Evolutionary conservation across 805 yeast genomes (phyloP).

Genomic region (Starmerella vaccinii): DNA sequence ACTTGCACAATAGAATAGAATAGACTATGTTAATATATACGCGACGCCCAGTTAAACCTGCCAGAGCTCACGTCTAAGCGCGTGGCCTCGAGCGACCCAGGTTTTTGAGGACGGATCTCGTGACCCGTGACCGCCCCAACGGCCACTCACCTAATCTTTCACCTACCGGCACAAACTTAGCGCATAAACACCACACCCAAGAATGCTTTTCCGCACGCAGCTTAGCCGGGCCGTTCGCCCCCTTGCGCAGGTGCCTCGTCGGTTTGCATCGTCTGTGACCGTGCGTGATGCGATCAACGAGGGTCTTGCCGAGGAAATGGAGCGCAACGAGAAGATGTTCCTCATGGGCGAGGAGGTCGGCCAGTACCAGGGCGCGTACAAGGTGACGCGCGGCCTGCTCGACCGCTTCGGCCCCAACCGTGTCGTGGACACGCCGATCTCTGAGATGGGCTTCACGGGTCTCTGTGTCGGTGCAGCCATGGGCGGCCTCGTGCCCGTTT

Average conservation of each 20-base stretch:
- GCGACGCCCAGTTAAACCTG: too few species aligned
- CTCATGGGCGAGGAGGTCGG: conserved; percentile 99
- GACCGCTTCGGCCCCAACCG: conserved; percentile 93
- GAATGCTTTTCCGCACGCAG: conserved; percentile 4
- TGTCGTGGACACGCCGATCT: conserved; percentile 92
- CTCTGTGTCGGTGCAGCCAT: conserved; percentile 92
- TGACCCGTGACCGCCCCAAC: conserved; percentile 9
- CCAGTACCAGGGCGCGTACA: conserved; percentile 98
- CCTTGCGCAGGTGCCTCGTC: conserved; percentile 15
- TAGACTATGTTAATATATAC: too few species aligned
- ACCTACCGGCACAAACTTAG: neutral
- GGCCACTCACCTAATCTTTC: conserved; percentile 9
- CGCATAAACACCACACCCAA: neutral
- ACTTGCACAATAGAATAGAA: too few species aligned
- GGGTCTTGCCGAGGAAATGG: conserved; percentile 95
- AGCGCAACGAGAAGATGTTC: conserved; percentile 87
- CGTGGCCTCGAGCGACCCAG: too few species aligned
- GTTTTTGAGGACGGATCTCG: conserved; percentile 3
- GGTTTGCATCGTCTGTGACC: conserved; percentile 41
- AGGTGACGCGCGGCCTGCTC: conserved; percentile 86
- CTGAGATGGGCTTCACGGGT: conserved; percentile 98
- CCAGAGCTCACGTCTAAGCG: neutral
- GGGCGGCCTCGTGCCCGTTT: conserved; percentile 90
- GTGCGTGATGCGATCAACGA: conserved; percentile 95
- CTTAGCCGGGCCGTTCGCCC: conserved; percentile 12